Conservation (phyloP, 805 yeast genomes). For the Candida coleopterorum region DNA sequence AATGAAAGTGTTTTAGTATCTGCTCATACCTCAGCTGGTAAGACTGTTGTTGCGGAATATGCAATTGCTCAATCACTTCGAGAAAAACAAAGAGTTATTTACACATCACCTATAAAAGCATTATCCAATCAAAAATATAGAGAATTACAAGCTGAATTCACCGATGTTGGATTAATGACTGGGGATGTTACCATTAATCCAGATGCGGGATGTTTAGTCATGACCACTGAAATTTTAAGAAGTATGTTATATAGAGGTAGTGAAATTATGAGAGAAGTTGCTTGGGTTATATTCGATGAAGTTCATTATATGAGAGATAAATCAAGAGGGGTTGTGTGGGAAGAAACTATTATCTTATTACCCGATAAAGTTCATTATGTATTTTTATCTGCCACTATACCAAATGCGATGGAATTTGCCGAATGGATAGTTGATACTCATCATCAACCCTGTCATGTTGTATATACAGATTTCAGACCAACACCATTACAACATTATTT, state of each 20-base stretch:
- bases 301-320: constrained; percentile 98
- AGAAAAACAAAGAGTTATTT: constrained; percentile 88
- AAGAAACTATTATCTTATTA: constrained; percentile 89
- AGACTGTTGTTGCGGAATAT: constrained; percentile 94
- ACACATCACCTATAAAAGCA: constrained; percentile 94
- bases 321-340: constrained; percentile 99
- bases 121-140: constrained; percentile 91
- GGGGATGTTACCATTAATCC: constrained; percentile 99
- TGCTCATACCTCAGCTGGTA: constrained; percentile 97
- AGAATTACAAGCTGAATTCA: constrained; percentile 87
- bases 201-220: constrained; percentile 95
- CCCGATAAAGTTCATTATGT: constrained; percentile 97
- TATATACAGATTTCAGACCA: constrained; percentile 97
- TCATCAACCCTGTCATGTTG: constrained; percentile 96
- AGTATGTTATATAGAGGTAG: constrained; percentile 97
- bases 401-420: constrained; percentile 97
- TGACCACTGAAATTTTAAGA: constrained; percentile 97
- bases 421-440: constrained; percentile 98
- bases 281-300: constrained; percentile 97
- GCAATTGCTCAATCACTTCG: constrained; percentile 94
- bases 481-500: constrained; percentile 96
- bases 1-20: constrained; percentile 92
- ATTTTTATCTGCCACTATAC: constrained; percentile 92
- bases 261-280: constrained; percentile 97
- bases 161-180: constrained; percentile 97